Conservation (phyloP, 1,284 basidiomycete species). For the Trametes versicolor region DNA sequence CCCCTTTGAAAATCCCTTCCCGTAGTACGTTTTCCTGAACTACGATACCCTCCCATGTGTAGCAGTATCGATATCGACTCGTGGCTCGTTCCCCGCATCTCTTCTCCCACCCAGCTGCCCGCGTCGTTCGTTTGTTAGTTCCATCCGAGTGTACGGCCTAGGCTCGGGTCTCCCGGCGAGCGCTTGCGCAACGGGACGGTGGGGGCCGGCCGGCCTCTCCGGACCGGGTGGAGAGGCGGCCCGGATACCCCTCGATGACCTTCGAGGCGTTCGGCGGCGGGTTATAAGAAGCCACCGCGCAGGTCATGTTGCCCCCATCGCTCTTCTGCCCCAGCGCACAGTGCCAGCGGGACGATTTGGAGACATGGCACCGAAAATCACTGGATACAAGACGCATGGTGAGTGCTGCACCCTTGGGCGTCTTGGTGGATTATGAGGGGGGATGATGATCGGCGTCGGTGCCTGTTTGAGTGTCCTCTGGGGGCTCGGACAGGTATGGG, state of each 20-base stretch:
- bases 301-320: conserved; percentile 14
- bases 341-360: background rate
- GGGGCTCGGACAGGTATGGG: too few species aligned
- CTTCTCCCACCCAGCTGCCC: too few species aligned
- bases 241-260: conserved; percentile 26
- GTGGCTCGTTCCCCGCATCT: background rate
- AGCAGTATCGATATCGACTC: conserved; percentile 6
- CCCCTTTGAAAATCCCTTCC: background rate
- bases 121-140: too few species aligned
- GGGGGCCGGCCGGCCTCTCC: background rate
- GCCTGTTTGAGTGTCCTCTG: too few species aligned
- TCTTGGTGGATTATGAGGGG: too few species aligned
- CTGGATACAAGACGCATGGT: conserved; percentile 64
- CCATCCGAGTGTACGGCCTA: too few species aligned
- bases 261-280: background rate
- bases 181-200: background rate
- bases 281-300: conserved; percentile 23
- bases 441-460: too few species aligned
- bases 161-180: background rate
- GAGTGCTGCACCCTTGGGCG: conserved; percentile 21
- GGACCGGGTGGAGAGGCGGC: conserved; percentile 22
- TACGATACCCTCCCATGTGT: conserved; percentile 12
- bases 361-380: conserved; percentile 56
- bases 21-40: background rate
- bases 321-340: background rate